Evolutionary conservation across 805 yeast species (phyloP), one percentile per base, ranked within the genome.

Genomic region (Yamadazyma kitorensis): DNA sequence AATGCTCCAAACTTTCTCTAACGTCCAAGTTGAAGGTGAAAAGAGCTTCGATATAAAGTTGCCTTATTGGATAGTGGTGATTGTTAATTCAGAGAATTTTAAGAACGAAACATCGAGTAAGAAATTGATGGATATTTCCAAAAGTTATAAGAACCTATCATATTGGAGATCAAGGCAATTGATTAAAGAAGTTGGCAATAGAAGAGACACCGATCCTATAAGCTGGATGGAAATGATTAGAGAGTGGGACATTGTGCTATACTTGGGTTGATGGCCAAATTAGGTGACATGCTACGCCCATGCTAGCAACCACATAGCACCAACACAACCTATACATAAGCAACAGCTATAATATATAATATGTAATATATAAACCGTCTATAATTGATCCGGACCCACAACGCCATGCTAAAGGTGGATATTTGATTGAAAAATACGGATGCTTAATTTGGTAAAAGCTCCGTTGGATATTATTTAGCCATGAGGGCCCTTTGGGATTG

Each of bases 131-230:
- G 4, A 26, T 4, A 18, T 24, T 13, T 17, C 22, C 8, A 21
- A 17, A 9, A n/a, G n/a, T n/a, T 16, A 20, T 6, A 27, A 18
- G 13, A 31, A 27, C 41, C 50, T 48, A 11, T 72, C 70, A 37
- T 70, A 69, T 42, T 76, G 82, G 82, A 55, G 79, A 23, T 70
- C 73, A 1, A 74, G 74, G 43, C 82, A 76, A 47, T 62, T 75
- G 17, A 52, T 75, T 41, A 60, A 61, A 40, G 81, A 76, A 45
- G 62, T 73, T 10, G 73, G 78, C 75, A 59, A 69, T 23, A 50
- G 76, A 17, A 47, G 71, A 26, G 59, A 57, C 4, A 63, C 64
- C 10, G 59, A 53, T 40, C 50, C 59, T 31, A 33, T 44, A 17
- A 72, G 75, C 19, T 76, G 78, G 70, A 61, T 76, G 60, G 79